These are phyloP conservation scores for Populus hybrid DNA, from an alignment of 441 rosid species.

Conservation along the genomic window DNA sequence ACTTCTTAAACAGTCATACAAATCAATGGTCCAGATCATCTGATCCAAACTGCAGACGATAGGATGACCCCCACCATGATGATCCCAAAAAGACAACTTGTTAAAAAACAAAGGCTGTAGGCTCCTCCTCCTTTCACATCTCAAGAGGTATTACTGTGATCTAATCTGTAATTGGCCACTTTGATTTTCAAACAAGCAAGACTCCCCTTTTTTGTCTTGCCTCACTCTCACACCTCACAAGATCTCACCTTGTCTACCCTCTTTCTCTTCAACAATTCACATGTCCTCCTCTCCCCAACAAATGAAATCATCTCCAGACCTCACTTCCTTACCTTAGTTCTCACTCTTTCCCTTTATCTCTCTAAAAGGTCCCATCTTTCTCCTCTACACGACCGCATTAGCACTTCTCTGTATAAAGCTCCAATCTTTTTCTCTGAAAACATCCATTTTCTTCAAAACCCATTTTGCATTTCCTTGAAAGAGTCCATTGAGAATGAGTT, in stretches of 20 bases:
- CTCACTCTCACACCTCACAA: background rate
- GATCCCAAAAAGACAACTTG: background rate
- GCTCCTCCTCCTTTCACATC: background rate
- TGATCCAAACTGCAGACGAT: background rate
- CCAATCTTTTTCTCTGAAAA: background rate
- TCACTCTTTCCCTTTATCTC: background rate
- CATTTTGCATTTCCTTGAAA: background rate
- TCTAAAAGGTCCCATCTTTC: background rate
- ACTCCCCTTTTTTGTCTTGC: background rate
- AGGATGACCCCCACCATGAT: background rate
- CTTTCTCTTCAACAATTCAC: background rate
- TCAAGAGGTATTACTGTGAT: background rate
- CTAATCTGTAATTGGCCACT: background rate
- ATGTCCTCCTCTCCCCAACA: background rate
- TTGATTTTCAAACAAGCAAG: background rate
- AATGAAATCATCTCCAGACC: background rate
- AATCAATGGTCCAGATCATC: background rate
- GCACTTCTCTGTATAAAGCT: background rate
- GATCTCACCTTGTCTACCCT: background rate
- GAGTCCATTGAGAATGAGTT: conserved; percentile 43
- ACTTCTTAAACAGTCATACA: background rate
- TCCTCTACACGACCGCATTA: background rate
- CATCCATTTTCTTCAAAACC: background rate
- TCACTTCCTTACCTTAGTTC: background rate
- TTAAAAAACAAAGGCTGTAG: background rate